A percentile compares a stretch with the other conserved stretches of the same genome.
Evolutionary conservation across 164 flowering plant genomes (phyloP).

Genomic region (Liriodendron chinense): DNA sequence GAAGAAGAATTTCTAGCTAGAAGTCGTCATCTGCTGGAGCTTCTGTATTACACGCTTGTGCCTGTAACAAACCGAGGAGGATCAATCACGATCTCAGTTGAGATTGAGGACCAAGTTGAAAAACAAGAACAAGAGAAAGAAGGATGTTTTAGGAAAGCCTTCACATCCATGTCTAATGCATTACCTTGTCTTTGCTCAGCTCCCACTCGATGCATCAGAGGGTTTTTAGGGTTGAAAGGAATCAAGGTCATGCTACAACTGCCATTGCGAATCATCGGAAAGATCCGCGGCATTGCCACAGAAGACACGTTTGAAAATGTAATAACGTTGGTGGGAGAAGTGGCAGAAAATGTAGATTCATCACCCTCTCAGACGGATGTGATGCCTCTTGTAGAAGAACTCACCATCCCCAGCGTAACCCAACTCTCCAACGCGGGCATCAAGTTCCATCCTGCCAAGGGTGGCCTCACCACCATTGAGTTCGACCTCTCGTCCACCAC

Average conservation of each 20-base stretch:
- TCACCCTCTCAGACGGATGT: not conserved
- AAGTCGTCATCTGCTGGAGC: slow-evolving; percentile 9
- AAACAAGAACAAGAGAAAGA: not conserved
- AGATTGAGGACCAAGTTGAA: not conserved
- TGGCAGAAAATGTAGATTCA: not conserved
- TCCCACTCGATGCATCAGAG: not conserved
- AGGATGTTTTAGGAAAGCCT: not conserved
- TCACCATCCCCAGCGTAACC: slow-evolving; percentile 7
- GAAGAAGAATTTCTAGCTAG: not conserved
- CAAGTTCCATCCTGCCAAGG: too few relatives aligned
- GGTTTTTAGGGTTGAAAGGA: not conserved
- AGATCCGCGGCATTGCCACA: not conserved
- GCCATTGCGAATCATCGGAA: not conserved
- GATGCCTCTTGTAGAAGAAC: slow-evolving; percentile 13
- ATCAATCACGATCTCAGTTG: not conserved
- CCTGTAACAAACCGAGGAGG: not conserved
- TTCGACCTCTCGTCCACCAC: too few relatives aligned
- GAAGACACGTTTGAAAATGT: not conserved
- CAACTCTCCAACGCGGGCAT: slow-evolving; percentile 3
- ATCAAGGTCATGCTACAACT: not conserved
- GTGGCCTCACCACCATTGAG: too few relatives aligned
- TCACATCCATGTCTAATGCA: not conserved
- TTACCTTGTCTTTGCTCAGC: not conserved
- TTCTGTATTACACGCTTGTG: slow-evolving; percentile 7
- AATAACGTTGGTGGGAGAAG: not conserved